Evolutionary conservation across 1,139 yeast species (phyloP), one percentile per base, ranked within the genome.

Genomic region (Scheffersomyces segobiensis): DNA sequence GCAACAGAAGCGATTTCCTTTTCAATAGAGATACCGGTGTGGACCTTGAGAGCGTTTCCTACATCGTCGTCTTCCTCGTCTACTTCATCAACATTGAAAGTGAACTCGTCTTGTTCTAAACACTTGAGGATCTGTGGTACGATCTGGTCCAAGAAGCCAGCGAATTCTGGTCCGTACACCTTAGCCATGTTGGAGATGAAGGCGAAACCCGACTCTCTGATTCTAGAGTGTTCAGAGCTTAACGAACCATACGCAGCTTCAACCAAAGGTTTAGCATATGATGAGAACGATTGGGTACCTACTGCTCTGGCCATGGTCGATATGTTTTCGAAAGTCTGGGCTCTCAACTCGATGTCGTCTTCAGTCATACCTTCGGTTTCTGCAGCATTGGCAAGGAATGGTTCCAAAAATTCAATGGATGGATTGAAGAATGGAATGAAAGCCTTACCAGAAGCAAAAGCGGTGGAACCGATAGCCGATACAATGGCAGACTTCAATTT

Each of bases 1-100:
- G 98, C 96, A 70, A 93, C 96, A 53, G 96, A 85, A n/a, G 98
- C 97, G 67, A 91, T 93, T 80, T 95, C 99, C 79, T 95, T 95
- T 79, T 95, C 99, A 69, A 91, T 89, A 64, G 98, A 92, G 69
- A 95, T 87, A 80, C 97, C 98, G 55, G 97, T 90, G 81, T 93
- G 93, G 64, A 93, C 93, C 66, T 91, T 88, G 71, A 91, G 83
- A 64, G 88, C 88, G 68, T 88, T 87, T 60, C 84, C 87, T 64
- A 88, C 73, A 56, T 88, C 93, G 61, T 85, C 87, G 57, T 80
- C 87, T 18, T 73, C 77, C 20, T 66, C 74, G 54, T 74, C 78
- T 52, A 66, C 78, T 21, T 72, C 83, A 24, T 69, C 77, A 46
- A 73, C 68, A 61, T 82, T 78, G 68, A 84, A 81, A 63, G 87